A percentile compares a stretch with the other conserved stretches of the same genome.
phyloP scores from a whole-genome alignment of 2,329 filamentous ascomycete genomes.

The Neopestalotiopsis sp. region DNA sequence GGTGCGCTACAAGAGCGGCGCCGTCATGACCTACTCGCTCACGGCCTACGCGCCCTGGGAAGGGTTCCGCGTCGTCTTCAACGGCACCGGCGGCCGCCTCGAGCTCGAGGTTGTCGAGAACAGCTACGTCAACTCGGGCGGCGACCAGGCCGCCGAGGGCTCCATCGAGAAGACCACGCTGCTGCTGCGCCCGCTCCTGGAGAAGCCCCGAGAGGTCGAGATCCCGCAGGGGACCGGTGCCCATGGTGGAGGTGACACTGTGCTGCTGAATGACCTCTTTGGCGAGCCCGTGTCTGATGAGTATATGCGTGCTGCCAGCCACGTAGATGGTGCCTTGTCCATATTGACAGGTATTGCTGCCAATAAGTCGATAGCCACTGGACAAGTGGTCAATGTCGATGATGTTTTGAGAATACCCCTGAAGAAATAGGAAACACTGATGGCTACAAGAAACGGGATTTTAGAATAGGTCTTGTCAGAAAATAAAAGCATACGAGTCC shows the following conservation, averaged over 20 bases:
- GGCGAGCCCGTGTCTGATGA: conserved; percentile 57
- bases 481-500: no score
- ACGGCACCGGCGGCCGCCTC: conserved; percentile 62
- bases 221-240: conserved; percentile 58
- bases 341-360: conserved; percentile 66
- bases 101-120: conserved; percentile 69
- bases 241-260: conserved; percentile 65
- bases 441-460: no score
- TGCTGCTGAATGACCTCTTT: conserved; percentile 63
- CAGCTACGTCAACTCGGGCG: conserved; percentile 66
- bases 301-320: conserved; percentile 60
- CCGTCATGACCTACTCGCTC: conserved; percentile 63
- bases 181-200: conserved; percentile 58
- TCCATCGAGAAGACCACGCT: conserved; percentile 56
- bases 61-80: conserved; percentile 63
- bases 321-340: conserved; percentile 63
- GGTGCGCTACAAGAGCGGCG: conserved; percentile 61
- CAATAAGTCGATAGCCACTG: conserved; percentile 62
- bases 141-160: conserved; percentile 61
- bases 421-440: background rate
- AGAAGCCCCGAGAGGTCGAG: conserved; percentile 60
- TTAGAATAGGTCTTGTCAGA: no score
- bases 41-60: conserved; percentile 69
- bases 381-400: conserved; percentile 61
- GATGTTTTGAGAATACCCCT: conserved; percentile 49